Percentiles rank a stretch among this genome's conserved stretches.
Evolutionary conservation across 805 yeast species (phyloP).

Genomic region (Schizosaccharomyces lindneri): DNA sequence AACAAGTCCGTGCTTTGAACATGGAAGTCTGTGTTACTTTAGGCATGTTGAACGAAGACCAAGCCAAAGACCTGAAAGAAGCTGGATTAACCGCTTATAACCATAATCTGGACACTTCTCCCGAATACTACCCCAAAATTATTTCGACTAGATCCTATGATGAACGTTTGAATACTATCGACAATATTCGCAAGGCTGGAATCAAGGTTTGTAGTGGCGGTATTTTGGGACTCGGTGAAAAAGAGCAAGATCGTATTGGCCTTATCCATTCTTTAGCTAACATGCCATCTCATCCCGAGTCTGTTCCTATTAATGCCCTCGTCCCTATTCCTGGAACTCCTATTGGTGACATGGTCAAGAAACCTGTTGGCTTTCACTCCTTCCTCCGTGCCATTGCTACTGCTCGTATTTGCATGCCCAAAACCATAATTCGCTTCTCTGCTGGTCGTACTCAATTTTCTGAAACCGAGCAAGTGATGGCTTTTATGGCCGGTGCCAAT

Average conservation of each 20-base stretch:
- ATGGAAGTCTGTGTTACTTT: slow-evolving; percentile 62
- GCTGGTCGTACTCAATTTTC: slow-evolving; percentile 68
- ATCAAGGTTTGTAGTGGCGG: slow-evolving; percentile 58
- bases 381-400: slow-evolving; percentile 49
- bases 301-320: slow-evolving; percentile 53
- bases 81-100: slow-evolving; percentile 63
- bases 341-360: slow-evolving; percentile 31
- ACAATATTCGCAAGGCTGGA: slow-evolving; percentile 37
- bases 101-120: slow-evolving; percentile 57
- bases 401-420: slow-evolving; percentile 53
- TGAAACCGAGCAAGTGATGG: slow-evolving; percentile 46
- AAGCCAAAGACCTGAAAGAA: slow-evolving; percentile 31
- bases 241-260: slow-evolving; percentile 43
- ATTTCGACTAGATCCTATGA: slow-evolving; percentile 47
- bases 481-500: slow-evolving; percentile 57
- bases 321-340: slow-evolving; percentile 68
- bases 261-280: slow-evolving; percentile 43
- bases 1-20: slow-evolving; percentile 34
- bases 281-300: slow-evolving; percentile 52
- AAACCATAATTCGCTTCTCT: slow-evolving; percentile 43
- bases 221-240: slow-evolving; percentile 55
- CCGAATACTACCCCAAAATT: slow-evolving; percentile 51
- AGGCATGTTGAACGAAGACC: slow-evolving; percentile 51
- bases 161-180: slow-evolving; percentile 42
- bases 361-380: slow-evolving; percentile 26